phyloP scores from a whole-genome alignment of 805 yeast genomes.

The Torulaspora quercuum region DNA sequence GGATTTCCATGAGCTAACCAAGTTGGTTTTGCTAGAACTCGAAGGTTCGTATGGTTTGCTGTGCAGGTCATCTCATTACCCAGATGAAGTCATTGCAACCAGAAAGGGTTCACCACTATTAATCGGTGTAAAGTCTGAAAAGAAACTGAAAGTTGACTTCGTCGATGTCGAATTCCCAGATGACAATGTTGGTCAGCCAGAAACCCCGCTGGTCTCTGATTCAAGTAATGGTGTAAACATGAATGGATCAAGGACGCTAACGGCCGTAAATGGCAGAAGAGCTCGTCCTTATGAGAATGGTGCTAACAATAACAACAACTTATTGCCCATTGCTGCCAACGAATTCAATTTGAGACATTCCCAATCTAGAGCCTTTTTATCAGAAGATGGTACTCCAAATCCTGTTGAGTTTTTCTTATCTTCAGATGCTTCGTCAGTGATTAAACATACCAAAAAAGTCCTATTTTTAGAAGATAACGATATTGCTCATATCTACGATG shows the following conservation, averaged over 20 bases:
- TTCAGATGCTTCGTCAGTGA: constrained; percentile 94
- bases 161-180: constrained; percentile 98
- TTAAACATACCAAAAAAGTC: constrained; percentile 96
- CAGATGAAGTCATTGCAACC: constrained; percentile 93
- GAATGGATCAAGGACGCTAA: constrained; percentile 5
- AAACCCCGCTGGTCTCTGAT: constrained; percentile 25
- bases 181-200: constrained; percentile 38
- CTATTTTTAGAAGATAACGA: constrained; percentile 96
- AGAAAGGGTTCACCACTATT: constrained; percentile 97
- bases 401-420: constrained; percentile 95
- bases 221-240: constrained; percentile 21
- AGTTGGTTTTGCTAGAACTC: constrained; percentile 84
- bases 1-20: constrained; percentile 89
- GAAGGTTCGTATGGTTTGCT: constrained; percentile 97
- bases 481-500: constrained; percentile 96
- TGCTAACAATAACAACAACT: constrained; percentile 17
- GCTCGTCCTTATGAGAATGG: constrained; percentile 11
- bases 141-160: constrained; percentile 92
- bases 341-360: constrained; percentile 67
- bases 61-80: constrained; percentile 87
- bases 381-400: constrained; percentile 88
- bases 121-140: constrained; percentile 95
- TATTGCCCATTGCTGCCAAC: constrained; percentile 56
- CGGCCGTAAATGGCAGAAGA: constrained; percentile 12
- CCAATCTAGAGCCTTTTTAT: constrained; percentile 93